Evolutionary conservation across 2,329 filamentous ascomycete species (phyloP).

Genomic region (Aspergillus proliferans): DNA sequence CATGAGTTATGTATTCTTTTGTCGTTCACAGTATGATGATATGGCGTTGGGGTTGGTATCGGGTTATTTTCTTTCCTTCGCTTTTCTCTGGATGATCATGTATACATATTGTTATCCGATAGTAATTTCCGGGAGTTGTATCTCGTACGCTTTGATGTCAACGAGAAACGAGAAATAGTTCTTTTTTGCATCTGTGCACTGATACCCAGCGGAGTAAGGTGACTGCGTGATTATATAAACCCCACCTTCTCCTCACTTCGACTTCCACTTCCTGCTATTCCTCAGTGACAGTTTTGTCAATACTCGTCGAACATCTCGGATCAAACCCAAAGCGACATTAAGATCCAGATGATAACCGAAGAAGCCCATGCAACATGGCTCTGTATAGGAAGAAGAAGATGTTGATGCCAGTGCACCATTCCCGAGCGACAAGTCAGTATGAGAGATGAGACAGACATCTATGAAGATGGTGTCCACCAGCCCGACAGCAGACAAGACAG

Average conservation of each 20-base stretch:
- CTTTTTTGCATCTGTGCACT: not conserved
- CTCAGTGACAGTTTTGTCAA: not conserved
- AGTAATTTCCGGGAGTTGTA: too few relatives aligned
- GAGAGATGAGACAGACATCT: too few relatives aligned
- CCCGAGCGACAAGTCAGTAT: not conserved
- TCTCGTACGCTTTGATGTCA: too few relatives aligned
- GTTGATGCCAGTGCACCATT: not conserved
- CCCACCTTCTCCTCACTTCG: not conserved
- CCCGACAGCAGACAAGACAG: too few relatives aligned
- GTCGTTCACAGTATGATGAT: not conserved
- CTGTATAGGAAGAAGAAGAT: not conserved
- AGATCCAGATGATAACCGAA: not conserved
- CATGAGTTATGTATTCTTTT: not conserved
- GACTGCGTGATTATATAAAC: not conserved
- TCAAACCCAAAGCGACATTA: not conserved
- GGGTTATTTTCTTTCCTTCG: not conserved
- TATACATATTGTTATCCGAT: too few relatives aligned
- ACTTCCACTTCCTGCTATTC: not conserved
- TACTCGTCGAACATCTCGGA: not conserved
- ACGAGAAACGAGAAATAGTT: too few relatives aligned
- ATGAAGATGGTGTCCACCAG: too few relatives aligned
- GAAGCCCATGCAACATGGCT: not conserved
- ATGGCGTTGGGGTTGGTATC: not conserved
- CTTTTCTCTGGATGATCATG: too few relatives aligned
- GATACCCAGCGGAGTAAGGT: not conserved